A percentile compares a stretch with the other conserved stretches of the same genome.
These are phyloP conservation scores for Wickerhamiella lipophila DNA, from an alignment of 805 yeast genomes.

Conservation along the genomic window DNA sequence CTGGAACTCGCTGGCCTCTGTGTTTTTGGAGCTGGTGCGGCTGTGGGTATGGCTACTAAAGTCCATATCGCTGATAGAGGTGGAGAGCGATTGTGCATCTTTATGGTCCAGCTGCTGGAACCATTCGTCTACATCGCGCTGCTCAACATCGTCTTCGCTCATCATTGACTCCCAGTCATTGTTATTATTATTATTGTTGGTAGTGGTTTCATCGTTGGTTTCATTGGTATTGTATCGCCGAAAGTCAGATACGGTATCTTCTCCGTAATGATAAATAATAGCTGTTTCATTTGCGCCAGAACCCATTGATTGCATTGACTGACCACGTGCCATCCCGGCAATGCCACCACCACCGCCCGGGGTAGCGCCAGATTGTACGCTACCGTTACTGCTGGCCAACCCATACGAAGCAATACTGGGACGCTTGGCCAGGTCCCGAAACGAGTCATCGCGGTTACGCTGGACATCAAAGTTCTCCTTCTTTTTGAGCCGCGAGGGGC, in stretches of 20 bases:
- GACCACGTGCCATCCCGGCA: constrained; percentile 1
- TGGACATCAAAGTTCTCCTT: constrained; percentile 4
- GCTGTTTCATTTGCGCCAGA: constrained; percentile 7
- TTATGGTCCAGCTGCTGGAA: constrained; percentile 20
- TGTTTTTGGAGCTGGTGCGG: constrained; percentile 4
- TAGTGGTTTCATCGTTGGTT: too few species aligned
- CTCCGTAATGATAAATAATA: constrained; percentile 4
- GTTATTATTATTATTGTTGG: too few species aligned
- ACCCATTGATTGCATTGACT: not conserved
- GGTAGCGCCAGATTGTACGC: not conserved
- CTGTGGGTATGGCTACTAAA: constrained; percentile 2
- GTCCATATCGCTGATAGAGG: constrained; percentile 10
- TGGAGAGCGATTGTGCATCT: constrained; percentile 22
- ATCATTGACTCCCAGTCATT: constrained; percentile 8
- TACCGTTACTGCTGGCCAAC: not conserved
- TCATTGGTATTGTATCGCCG: too few species aligned
- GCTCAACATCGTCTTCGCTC: constrained; percentile 23
- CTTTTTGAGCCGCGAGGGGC: constrained; percentile 1
- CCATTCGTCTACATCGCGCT: constrained; percentile 29
- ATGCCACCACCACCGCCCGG: not conserved
- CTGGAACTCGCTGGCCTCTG: constrained; percentile 16
- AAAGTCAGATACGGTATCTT: not conserved
- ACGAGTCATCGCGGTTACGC: constrained; percentile 3
- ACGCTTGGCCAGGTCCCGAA: constrained; percentile 5
- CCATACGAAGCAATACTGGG: constrained; percentile 10